These are phyloP conservation scores for Pterulicium gracile DNA, from an alignment of 1,284 basidiomycete genomes.

Conservation along the genomic window DNA sequence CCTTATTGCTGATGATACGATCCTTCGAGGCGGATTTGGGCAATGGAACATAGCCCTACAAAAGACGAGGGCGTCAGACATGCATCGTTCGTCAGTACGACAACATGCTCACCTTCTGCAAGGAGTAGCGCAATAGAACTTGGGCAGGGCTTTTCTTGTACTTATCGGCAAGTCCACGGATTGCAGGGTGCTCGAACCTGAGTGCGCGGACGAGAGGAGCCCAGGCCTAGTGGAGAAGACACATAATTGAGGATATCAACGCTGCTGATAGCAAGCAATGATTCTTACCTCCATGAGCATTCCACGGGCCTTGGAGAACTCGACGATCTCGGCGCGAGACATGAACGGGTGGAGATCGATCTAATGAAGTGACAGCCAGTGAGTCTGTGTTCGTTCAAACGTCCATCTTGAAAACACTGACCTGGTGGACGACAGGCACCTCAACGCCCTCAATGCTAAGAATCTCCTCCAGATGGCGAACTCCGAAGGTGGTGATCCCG, in stretches of 20 bases:
- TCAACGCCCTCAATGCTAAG: conserved; percentile 32
- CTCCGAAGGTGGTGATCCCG: conserved; percentile 64
- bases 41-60: conserved; percentile 42
- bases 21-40: conserved; percentile 48
- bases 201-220: conserved; percentile 39
- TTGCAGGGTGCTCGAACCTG: conserved; percentile 36
- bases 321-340: conserved; percentile 54
- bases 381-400: no score
- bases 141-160: conserved; percentile 56
- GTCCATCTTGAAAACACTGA: no score
- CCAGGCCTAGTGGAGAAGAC: conserved; percentile 33
- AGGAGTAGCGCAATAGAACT: conserved; percentile 61
- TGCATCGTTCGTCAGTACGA: conserved; percentile 1
- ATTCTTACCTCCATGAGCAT: conserved; percentile 55
- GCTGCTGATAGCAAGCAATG: conserved; percentile 4
- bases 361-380: conserved; percentile 16
- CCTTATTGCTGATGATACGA: conserved; percentile 45
- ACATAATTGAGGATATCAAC: conserved; percentile 6
- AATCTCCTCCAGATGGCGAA: conserved; percentile 56
- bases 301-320: conserved; percentile 42
- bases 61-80: not conserved
- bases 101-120: conserved; percentile 59
- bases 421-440: conserved; percentile 57
- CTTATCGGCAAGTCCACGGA: conserved; percentile 32
- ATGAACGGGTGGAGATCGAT: conserved; percentile 68